Evolutionary conservation across 164 flowering plant genomes (phyloP), one percentile per base, ranked within the genome.

Genomic region (Aristolochia fimbriata): DNA sequence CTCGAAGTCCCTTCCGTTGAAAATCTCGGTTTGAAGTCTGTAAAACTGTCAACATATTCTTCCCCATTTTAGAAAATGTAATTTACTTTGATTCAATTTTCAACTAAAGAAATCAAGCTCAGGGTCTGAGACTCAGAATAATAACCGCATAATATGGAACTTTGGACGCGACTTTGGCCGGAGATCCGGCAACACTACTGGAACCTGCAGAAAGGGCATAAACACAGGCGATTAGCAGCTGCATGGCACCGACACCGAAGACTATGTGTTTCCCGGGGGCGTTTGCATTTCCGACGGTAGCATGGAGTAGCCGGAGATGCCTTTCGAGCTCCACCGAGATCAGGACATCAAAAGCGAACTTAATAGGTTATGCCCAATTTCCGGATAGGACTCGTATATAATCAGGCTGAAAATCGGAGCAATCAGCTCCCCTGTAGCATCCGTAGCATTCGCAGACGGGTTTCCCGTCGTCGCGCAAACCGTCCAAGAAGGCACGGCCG

Each of bases 221-320:
- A 17, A 87, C 76, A 8, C 90, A 90, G 22, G 92, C 90, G 55
- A 64, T 67, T 5, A 85, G 72, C 15, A 87, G 79, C 37, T 87
- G 95, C n/a, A 85, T 78, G 43, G 97, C 80, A 47, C 97, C 97
- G 13, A 64, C 65, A 15, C 94, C 97, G 15, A 85, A 77, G 3
- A 83, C 63, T 0, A 87, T 80, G 73, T 65, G 78, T 47, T 63
- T 80, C 2, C 75, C 84, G 0, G 71, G 57, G 0, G 90, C 77
- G 6, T 70, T 65, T 41, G 88, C 94, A 65, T 89, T 89, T 52
- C 89, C 88, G 0, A 77, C 81, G 10, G 62, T 12, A 6, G 52
- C 24, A 30, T 87, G 96, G 8, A 89, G 43, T 41, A 27, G 60
- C 12, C 75, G 73, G 51, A 89, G 77, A 20, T 51, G 72, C 14